Conservation (phyloP, 2,329 filamentous ascomycete genomes). For the Emmonsia crescens region DNA sequence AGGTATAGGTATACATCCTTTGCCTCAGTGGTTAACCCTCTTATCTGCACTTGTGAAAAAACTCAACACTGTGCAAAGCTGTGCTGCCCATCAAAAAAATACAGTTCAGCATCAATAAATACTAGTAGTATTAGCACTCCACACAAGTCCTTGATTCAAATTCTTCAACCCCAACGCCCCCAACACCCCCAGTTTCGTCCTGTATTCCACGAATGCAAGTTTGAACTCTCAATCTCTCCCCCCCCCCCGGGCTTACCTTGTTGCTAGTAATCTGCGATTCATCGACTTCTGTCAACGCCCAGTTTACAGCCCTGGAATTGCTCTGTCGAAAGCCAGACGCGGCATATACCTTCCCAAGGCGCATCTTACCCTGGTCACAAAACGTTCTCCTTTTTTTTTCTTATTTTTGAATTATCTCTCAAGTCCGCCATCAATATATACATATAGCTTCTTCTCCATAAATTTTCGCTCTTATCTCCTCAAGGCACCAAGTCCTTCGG, state of each 20-base stretch:
- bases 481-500: background rate
- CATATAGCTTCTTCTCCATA: background rate
- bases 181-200: background rate
- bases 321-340: background rate
- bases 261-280: background rate
- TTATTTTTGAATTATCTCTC: too few species aligned
- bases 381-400: background rate
- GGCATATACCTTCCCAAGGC: background rate
- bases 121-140: too few species aligned
- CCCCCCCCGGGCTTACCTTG: background rate
- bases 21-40: background rate
- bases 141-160: background rate
- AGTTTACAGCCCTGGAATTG: background rate
- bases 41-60: background rate
- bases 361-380: background rate
- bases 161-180: background rate
- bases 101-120: background rate
- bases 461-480: background rate
- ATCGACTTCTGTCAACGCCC: background rate
- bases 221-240: background rate
- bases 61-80: background rate
- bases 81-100: background rate
- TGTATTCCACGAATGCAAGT: background rate
- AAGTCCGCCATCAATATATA: background rate
- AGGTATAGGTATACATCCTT: background rate